Conservation (phyloP, 805 yeast genomes). For the Middelhovenomyces tepae region DNA sequence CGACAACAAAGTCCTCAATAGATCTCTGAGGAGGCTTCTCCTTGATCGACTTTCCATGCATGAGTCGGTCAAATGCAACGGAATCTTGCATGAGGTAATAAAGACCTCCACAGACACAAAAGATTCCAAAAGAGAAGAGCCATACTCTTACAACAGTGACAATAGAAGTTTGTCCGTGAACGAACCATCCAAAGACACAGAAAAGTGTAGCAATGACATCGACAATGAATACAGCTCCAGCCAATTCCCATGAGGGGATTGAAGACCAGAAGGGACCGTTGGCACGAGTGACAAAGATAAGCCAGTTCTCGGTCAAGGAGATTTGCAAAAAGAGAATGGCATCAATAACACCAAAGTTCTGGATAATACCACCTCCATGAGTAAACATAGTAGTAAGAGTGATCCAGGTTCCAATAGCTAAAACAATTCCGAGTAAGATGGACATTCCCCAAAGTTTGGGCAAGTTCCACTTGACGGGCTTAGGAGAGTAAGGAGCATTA, state of each 20-base stretch:
- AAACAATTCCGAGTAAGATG: conserved; percentile 54
- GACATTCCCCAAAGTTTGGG: conserved; percentile 89
- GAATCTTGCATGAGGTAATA: conserved; percentile 80
- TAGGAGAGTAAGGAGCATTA: conserved; percentile 89
- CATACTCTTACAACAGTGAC: conserved; percentile 91
- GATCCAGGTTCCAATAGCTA: conserved; percentile 83
- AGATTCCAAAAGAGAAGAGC: conserved; percentile 94
- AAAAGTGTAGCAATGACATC: conserved; percentile 89
- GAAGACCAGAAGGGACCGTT: conserved; percentile 99
- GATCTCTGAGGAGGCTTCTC: conserved; percentile 38
- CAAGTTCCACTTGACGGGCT: conserved; percentile 93
- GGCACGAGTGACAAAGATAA: conserved; percentile 93
- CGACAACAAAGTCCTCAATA: conserved; percentile 50
- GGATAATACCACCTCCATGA: conserved; percentile 85
- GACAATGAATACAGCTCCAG: conserved; percentile 87
- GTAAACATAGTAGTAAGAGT: conserved; percentile 89
- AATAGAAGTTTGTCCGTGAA: conserved; percentile 94
- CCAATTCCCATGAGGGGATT: conserved; percentile 89
- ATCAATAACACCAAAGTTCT: conserved; percentile 89
- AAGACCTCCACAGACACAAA: conserved; percentile 94
- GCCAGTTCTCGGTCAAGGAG: conserved; percentile 94
- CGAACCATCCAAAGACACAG: conserved; percentile 95
- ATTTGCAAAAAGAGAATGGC: conserved; percentile 92
- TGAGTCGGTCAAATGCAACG: conserved; percentile 41
- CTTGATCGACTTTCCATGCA: conserved; percentile 43